phyloP scores from a whole-genome alignment of 169 alveolate genomes.

The Plasmodium gaboni region DNA sequence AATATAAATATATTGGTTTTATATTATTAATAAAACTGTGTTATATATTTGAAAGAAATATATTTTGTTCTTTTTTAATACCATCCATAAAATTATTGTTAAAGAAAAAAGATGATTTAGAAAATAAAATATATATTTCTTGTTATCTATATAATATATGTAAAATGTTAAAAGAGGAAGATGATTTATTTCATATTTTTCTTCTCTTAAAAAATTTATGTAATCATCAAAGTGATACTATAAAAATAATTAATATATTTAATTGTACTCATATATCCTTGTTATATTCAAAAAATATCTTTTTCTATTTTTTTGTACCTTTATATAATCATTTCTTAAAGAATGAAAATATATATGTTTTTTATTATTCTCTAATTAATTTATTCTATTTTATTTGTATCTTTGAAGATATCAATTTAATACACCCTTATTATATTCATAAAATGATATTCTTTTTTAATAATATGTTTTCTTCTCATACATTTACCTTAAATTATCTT shows the following conservation, averaged over 20 bases:
- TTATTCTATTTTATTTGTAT: conserved; percentile 31
- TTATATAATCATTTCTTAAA: conserved; percentile 40
- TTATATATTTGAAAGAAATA: conserved; percentile 37
- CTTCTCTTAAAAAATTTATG: conserved; percentile 22
- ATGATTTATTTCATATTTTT: conserved; percentile 8
- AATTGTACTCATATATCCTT: conserved; percentile 58
- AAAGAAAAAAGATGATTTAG: background rate
- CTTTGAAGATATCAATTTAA: conserved; percentile 59
- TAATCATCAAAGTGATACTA: conserved; percentile 38
- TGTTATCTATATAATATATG: conserved; percentile 48
- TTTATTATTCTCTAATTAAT: conserved; percentile 61
- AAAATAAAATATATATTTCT: conserved; percentile 37
- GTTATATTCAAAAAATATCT: conserved; percentile 33
- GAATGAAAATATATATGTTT: conserved; percentile 38
- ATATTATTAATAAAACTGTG: conserved; percentile 47
- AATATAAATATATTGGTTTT: conserved; percentile 35
- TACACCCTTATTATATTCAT: conserved; percentile 65
- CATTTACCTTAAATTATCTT: conserved; percentile 54
- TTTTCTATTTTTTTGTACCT: conserved; percentile 49
- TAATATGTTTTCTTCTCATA: conserved; percentile 58
- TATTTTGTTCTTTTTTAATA: conserved; percentile 15
- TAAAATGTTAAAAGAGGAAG: conserved; percentile 32
- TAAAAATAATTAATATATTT: conserved; percentile 63
- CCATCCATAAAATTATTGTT: conserved; percentile 32
- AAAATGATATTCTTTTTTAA: conserved; percentile 72